phyloP scores from a whole-genome alignment of 192 early-diverging fungal species.

The Allomyces macrogynus region DNA sequence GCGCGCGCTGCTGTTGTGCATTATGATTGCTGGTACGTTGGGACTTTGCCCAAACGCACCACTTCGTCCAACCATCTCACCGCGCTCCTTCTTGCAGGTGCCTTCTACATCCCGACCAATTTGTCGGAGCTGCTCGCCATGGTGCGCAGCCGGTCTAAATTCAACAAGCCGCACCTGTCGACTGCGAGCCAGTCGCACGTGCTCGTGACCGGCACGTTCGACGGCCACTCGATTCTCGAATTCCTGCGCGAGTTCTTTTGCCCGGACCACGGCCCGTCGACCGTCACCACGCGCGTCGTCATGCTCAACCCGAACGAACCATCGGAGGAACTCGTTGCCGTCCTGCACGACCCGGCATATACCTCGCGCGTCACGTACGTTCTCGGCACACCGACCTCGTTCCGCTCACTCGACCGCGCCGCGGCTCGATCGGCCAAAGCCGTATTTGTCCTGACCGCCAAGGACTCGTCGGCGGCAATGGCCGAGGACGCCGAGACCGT shows the following conservation, averaged over 20 bases:
- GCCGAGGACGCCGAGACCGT: constrained; percentile 48
- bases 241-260: constrained; percentile 64
- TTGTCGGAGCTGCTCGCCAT: constrained; percentile 40
- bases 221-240: constrained; percentile 28
- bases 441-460: constrained; percentile 43
- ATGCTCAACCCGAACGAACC: constrained; percentile 39
- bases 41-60: no score
- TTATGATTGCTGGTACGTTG: constrained; percentile 40
- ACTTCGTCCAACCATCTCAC: no score
- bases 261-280: constrained; percentile 47
- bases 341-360: constrained; percentile 50
- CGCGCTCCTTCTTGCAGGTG: constrained; percentile 1
- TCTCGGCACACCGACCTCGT: constrained; percentile 42
- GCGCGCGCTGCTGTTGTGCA: constrained; percentile 31
- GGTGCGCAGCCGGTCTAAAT: constrained; percentile 35
- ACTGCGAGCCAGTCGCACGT: constrained; percentile 18
- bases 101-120: constrained; percentile 42
- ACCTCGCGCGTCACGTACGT: constrained; percentile 45
- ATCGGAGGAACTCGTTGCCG: constrained; percentile 26
- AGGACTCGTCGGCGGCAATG: constrained; percentile 28
- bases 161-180: constrained; percentile 21
- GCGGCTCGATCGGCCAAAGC: constrained; percentile 3
- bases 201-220: constrained; percentile 42
- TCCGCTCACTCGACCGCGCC: constrained; percentile 26
- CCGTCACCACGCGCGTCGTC: constrained; percentile 43